Base-by-base conservation (phyloP, 495 filamentous ascomycete genomes). In the Penicillium tannophilum region DNA sequence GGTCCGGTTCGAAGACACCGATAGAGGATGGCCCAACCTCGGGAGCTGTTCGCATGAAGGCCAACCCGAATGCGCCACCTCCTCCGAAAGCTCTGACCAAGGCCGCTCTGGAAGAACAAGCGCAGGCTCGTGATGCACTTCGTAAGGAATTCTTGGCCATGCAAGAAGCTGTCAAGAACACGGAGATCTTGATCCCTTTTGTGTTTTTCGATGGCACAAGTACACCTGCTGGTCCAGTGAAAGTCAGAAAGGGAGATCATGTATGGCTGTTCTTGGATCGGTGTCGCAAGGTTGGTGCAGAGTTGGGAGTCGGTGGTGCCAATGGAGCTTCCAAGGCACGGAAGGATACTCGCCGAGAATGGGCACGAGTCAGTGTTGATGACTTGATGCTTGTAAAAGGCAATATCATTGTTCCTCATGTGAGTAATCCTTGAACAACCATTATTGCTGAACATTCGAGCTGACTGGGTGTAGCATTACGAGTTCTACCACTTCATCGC, bases 151-250 rank as follows among this genome's bases (percentile, higher is more conserved):
- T 97, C 63, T 60, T 96, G 31, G 73, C 74, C 9, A 82, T 93
- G 66, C 94, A 97, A 71, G 90, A 95, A 48, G 84, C 86, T 2
- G 88, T 98, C 55, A 97, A 95, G 76, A 85, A 85, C 35, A 91
- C 92, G 24, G 92, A 97, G 66, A 91, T 98, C 20, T 77, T 88
- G 42, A 90, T 98, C 4, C 94, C 94, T 0, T 98, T 98, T 73
- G 91, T 97, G 23, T 98, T 98, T 68, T 98, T 96, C 73, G 95
- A 98, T 58, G 94, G 94, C n/a, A 95, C 91, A 4, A 93, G 94
- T 71, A 92, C 90, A n/a, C 87, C 92, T 2, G 87, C 90, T 26
- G 89, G 95, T 20, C 77, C 81, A 19, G 93, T 87, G 66, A 85
- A 84, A 61, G 85, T 97, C 52, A 97, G 92, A 75, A 98, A 98